Percentiles rank a stretch among this genome's conserved stretches.
Evolutionary conservation across 2,329 filamentous ascomycete genomes (phyloP).

Genomic region (Aureobasidium sp.): DNA sequence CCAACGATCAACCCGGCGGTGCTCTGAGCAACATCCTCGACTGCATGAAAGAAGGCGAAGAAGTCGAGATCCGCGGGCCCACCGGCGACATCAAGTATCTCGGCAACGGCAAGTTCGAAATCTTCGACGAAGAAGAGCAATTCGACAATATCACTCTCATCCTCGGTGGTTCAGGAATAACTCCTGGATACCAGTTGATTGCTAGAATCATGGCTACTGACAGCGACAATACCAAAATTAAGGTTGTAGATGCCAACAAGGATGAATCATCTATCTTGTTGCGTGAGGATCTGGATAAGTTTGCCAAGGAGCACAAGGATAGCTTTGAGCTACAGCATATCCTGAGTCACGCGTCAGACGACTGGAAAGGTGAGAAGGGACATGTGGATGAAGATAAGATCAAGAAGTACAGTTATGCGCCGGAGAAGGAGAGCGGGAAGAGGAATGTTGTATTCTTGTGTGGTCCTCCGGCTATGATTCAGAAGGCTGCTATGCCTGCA

Average conservation of each 20-base stretch:
- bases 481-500: slow-evolving; percentile 42
- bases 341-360: slow-evolving; percentile 34
- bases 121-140: slow-evolving; percentile 32
- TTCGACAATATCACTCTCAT: slow-evolving; percentile 41
- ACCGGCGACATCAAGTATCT: slow-evolving; percentile 43
- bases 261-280: slow-evolving; percentile 40
- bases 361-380: slow-evolving; percentile 39
- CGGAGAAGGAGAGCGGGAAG: slow-evolving; percentile 23
- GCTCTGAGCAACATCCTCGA: slow-evolving; percentile 46
- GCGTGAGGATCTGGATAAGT: slow-evolving; percentile 32
- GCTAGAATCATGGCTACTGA: slow-evolving; percentile 30
- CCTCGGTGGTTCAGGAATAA: slow-evolving; percentile 44
- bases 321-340: slow-evolving; percentile 40
- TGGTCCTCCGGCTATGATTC: slow-evolving; percentile 43
- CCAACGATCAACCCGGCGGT: slow-evolving; percentile 40
- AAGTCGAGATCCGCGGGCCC: slow-evolving; percentile 44
- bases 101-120: slow-evolving; percentile 37
- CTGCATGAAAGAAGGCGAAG: slow-evolving; percentile 39
- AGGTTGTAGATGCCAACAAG: slow-evolving; percentile 42
- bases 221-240: slow-evolving; percentile 31
- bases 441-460: slow-evolving; percentile 38
- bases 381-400: slow-evolving; percentile 36
- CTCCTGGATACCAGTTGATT: slow-evolving; percentile 44
- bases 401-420: slow-evolving; percentile 33
- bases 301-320: slow-evolving; percentile 29